Evolutionary conservation across 148 eudicot species (phyloP), one percentile per base, ranked within the genome.

Genomic region (Amaranthus palmeri): DNA sequence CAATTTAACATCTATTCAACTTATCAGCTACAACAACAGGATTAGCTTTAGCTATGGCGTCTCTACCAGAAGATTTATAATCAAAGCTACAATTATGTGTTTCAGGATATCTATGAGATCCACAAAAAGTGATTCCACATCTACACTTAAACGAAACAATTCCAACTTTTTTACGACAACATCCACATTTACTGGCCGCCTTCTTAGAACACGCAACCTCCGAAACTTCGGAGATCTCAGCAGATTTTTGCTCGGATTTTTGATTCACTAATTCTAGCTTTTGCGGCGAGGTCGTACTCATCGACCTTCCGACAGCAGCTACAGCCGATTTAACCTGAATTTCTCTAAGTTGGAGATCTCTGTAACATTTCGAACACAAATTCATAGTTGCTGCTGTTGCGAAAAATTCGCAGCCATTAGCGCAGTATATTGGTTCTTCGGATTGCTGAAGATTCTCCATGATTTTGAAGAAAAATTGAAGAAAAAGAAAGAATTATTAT

Each of bases 11-110:
- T 25, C 36, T 25, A 25, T 25, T 25, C 52, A 88, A 36, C 61
- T 86, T 88, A 81, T 88, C 88, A 15, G 85, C 90, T 67, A 77
- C 81, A 6, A 86, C 75, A 52, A 81, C 72, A n/a, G 90, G 93
- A 54, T 86, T 86, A 8, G 87, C 80, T 75, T 81, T 74, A 4
- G 71, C 81, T 17, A 88, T 79, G 46, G 76, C 86, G 3, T 68
- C 68, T 51, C 71, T 67, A 1, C 85, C 90, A 10, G 44, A 17
- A 7, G 53, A 67, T 76, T 81, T 81, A 72, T 81, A 86, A 80
- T 88, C 87, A 51, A 83, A 82, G 61, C 61, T 60, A 65, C 90
- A 88, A 3, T 60, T 74, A 51, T 88, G 90, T 61, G 81, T 77
- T 63, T 88, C 93, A 44, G 93, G 90, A 53, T 86, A 86, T 83